Evolutionary conservation across 1,139 yeast genomes (phyloP).

Genomic region (Scheffersomyces parashehatae): DNA sequence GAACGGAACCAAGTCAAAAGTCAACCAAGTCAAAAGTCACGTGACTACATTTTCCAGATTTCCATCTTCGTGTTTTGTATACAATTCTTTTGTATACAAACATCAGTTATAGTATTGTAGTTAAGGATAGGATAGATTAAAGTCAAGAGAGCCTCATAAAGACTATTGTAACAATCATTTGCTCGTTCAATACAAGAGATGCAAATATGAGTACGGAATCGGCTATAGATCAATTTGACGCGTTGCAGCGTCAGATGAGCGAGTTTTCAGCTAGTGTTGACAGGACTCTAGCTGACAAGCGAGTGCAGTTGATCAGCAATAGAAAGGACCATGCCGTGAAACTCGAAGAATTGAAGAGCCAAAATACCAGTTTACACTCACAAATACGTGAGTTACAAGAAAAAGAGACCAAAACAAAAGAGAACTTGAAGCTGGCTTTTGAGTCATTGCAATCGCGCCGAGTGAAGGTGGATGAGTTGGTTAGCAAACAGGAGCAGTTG

Average conservation of each 20-base stretch:
- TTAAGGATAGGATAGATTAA: too few species aligned
- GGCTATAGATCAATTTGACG: conserved; percentile 26
- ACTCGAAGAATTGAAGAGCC: conserved; percentile 29
- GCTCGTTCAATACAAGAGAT: too few species aligned
- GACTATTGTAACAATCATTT: too few species aligned
- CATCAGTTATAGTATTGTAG: too few species aligned
- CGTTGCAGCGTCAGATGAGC: conserved; percentile 30
- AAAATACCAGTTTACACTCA: conserved; percentile 24
- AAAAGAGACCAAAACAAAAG: conserved; percentile 23
- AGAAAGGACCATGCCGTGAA: conserved; percentile 30
- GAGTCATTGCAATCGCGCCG: conserved; percentile 14
- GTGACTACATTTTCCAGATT: too few species aligned
- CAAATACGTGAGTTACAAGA: conserved; percentile 21
- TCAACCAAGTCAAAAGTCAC: too few species aligned
- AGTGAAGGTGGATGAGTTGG: conserved; percentile 27
- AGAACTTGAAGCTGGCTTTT: conserved; percentile 18
- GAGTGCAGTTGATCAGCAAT: conserved; percentile 27
- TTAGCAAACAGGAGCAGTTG: conserved; percentile 22
- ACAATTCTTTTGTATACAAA: too few species aligned
- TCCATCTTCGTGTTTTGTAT: too few species aligned
- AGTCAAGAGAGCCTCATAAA: too few species aligned
- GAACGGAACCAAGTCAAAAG: too few species aligned
- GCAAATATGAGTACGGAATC: conserved; percentile 1
- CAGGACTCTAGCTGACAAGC: conserved; percentile 22
- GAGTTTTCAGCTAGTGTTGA: conserved; percentile 29